phyloP scores from a whole-genome alignment of 352 stramenopile species.

The Globisporangium cederbergense region DNA sequence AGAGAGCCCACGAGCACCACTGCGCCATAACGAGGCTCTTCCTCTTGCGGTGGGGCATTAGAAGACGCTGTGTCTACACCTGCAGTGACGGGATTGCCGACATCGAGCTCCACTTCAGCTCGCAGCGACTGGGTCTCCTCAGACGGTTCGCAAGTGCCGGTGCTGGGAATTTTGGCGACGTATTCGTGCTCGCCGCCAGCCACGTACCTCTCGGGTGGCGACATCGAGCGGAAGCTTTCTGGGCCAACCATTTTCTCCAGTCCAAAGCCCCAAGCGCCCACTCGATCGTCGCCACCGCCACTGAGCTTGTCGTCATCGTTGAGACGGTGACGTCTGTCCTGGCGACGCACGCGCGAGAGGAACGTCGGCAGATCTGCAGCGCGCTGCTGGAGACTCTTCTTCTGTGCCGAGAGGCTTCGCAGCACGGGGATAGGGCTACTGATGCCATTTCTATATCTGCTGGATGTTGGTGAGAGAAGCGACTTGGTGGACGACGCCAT shows the following conservation, averaged over 20 bases:
- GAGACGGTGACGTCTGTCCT: constrained; percentile 24
- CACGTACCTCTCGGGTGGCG: constrained; percentile 15
- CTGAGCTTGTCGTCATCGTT: constrained; percentile 21
- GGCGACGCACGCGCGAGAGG: constrained; percentile 24
- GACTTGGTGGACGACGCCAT: neutral
- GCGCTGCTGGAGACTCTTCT: constrained; percentile 4
- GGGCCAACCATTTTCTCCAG: constrained; percentile 12
- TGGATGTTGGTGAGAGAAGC: neutral
- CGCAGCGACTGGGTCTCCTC: constrained; percentile 19
- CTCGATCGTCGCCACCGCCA: neutral
- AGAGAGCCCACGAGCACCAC: constrained; percentile 28
- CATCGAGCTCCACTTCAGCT: constrained; percentile 17
- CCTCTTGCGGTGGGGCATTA: neutral
- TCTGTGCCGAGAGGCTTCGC: constrained; percentile 1
- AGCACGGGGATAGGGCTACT: constrained; percentile 8
- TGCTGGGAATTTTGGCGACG: constrained; percentile 11
- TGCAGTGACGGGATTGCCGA: neutral
- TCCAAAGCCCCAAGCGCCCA: neutral
- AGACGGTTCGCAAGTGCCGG: neutral
- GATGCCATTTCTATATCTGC: neutral
- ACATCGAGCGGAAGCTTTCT: constrained; percentile 15
- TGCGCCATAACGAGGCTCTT: constrained; percentile 25
- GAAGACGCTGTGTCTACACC: neutral
- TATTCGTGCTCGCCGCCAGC: constrained; percentile 6
- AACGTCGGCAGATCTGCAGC: constrained; percentile 14